Evolutionary conservation across 163 green algal genomes (phyloP).

Genomic region (Botryococcus braunii): DNA sequence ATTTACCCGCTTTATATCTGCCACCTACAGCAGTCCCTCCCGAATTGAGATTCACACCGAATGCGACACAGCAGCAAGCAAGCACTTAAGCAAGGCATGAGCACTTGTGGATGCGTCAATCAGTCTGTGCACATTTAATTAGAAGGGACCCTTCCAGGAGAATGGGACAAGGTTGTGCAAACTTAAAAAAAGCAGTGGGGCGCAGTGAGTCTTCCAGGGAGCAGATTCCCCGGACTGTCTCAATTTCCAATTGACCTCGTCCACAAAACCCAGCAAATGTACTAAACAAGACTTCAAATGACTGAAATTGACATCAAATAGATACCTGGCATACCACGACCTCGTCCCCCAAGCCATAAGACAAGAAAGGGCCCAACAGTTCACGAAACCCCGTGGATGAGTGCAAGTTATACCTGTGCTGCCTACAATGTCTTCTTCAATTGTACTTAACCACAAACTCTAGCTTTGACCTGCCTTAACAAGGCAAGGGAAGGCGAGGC

Average conservation of each 20-base stretch:
- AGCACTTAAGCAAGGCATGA: neutral
- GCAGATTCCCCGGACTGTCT: no score
- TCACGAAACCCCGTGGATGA: neutral
- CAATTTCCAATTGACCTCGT: no score
- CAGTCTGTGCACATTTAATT: no score
- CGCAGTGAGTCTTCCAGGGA: no score
- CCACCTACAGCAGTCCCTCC: constrained; percentile 55
- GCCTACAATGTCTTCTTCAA: neutral
- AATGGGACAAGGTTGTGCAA: no score
- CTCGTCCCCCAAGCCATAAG: no score
- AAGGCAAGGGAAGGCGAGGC: neutral
- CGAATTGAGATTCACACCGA: neutral
- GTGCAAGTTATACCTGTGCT: neutral
- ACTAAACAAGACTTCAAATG: no score
- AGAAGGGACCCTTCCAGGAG: no score
- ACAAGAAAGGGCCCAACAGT: no score
- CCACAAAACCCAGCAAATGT: no score
- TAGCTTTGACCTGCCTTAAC: neutral
- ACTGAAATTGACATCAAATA: neutral
- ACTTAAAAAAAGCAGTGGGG: no score
- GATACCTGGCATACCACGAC: neutral
- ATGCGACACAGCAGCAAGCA: neutral
- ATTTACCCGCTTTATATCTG: constrained; percentile 77
- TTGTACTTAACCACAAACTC: neutral
- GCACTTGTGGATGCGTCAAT: no score